Evolutionary conservation across 2,329 filamentous ascomycete species (phyloP).

Genomic region (Phaeosphaeriaceae sp.): DNA sequence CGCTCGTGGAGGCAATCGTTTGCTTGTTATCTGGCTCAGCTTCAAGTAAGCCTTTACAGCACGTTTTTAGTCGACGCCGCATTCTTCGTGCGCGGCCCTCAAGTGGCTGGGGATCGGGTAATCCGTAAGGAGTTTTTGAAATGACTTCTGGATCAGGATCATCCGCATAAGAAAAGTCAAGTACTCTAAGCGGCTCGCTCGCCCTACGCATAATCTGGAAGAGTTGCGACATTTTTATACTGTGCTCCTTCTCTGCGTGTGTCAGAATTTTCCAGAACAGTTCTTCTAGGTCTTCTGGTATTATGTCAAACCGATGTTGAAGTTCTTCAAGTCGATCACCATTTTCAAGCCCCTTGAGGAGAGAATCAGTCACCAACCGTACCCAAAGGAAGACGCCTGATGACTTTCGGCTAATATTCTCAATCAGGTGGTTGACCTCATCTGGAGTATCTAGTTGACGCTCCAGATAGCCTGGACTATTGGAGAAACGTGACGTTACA

Average conservation of each 20-base stretch:
- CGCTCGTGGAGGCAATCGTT: not conserved
- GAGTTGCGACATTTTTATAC: not conserved
- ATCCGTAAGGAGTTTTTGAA: not conserved
- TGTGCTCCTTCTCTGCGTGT: not conserved
- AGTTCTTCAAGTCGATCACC: conserved; percentile 1
- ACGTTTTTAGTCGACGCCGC: not conserved
- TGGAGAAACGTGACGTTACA: not conserved
- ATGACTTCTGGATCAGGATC: not conserved
- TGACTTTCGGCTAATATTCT: not conserved
- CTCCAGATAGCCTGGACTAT: not conserved
- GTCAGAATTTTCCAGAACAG: conserved; percentile 4
- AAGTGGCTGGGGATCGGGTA: not conserved
- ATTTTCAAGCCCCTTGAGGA: conserved; percentile 1
- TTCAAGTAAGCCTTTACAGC: not conserved
- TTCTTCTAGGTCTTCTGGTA: conserved; percentile 12
- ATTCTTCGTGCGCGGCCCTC: not conserved
- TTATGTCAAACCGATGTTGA: conserved; percentile 3
- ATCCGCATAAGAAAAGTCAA: not conserved
- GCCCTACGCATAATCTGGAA: not conserved
- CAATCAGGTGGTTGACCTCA: not conserved
- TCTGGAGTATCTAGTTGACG: not conserved
- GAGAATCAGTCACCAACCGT: not conserved
- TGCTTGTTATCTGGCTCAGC: not conserved
- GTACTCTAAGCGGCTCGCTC: not conserved
- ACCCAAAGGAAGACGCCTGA: conserved; percentile 9